Base-by-base conservation (phyloP, 1,284 basidiomycete genomes). In the Tilletiopsis washingtonensis region DNA sequence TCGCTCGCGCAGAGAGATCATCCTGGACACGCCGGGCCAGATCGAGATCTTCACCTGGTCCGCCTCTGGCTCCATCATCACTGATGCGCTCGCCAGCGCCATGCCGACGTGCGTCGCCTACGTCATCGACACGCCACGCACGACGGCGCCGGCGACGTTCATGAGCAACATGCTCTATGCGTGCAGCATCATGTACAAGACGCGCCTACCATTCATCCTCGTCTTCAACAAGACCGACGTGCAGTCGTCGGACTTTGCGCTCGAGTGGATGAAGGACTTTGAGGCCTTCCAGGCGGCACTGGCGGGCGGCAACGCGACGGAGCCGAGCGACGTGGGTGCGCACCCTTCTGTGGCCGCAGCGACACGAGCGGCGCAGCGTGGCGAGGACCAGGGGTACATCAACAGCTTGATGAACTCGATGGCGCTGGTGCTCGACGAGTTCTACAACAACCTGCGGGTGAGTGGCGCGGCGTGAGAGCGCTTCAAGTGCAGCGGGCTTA, bases 41-140 rank as follows among this genome's bases (percentile, higher is more conserved):
- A 99, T 99, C 67, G 94, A 99, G 75, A 98, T 98, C 68, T 99
- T 99, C 71, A 99, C 94, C 40, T 99, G 94, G 94, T 96, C 91
- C 0, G 94, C 94, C 1, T 96, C 91, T 25, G 94, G 94, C 2
- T 85, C 91, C 3, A 98, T 99, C 72, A 96, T 99, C 65, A 98
- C 94, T 17, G 91, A 97, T 71, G 88, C 94, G n/a, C 80, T 98
- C 26, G 93, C 93, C 0, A 87, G 88, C 9, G 83, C 90, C 0
- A 78, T 97, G 56, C 94, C 94, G 0, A 87, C 93, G 0, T 88
- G 91, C 21, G 84, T 99, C 34, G 94, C 91, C 11, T 99, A 97
- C 73, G 82, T 99, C 53, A 90, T 99, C 67, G 94, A 99, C 75
- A 98, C 94, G 2, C 93, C 94, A 15, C 81, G 94, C 51, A 93